phyloP scores from a whole-genome alignment of 805 yeast species.

The Myxozyma neglecta region DNA sequence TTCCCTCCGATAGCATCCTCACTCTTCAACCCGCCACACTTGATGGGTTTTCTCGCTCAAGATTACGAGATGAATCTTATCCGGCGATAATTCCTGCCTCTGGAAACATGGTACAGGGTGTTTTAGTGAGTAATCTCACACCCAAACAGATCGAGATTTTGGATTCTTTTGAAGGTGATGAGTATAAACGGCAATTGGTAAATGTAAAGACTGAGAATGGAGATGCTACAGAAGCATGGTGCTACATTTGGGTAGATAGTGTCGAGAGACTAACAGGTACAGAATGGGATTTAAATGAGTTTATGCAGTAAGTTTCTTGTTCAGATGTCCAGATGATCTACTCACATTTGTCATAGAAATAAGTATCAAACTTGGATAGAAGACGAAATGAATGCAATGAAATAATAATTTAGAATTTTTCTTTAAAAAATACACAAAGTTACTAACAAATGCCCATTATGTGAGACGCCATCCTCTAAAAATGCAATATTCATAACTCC shows the following conservation, averaged over 20 bases:
- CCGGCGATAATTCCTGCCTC: slow-evolving; percentile 24
- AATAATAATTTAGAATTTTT: neutral
- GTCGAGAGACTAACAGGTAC: slow-evolving; percentile 17
- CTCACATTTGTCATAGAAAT: neutral
- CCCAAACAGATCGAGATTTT: slow-evolving; percentile 18
- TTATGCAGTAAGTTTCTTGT: slow-evolving; percentile 20
- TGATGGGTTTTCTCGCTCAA: slow-evolving; percentile 13
- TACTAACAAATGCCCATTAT: neutral
- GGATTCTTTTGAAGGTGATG: slow-evolving; percentile 35
- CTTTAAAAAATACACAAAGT: neutral
- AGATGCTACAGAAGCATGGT: slow-evolving; percentile 14
- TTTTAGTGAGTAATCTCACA: slow-evolving; percentile 25
- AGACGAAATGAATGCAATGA: slow-evolving; percentile 11
- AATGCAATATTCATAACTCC: too few relatives aligned
- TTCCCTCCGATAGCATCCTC: slow-evolving; percentile 12
- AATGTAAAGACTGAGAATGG: slow-evolving; percentile 4
- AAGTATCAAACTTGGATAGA: slow-evolving; percentile 18
- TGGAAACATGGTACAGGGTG: slow-evolving; percentile 23
- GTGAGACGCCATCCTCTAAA: too few relatives aligned
- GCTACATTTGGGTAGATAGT: slow-evolving; percentile 32
- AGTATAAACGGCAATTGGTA: slow-evolving; percentile 29
- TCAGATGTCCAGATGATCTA: neutral
- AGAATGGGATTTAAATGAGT: slow-evolving; percentile 32
- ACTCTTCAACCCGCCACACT: slow-evolving; percentile 17
- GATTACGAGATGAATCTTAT: slow-evolving; percentile 28